Evolutionary conservation across 192 early-diverging fungal genomes (phyloP), one percentile per base, ranked within the genome.

Genomic region (Jimgerdemannia flammicorona): DNA sequence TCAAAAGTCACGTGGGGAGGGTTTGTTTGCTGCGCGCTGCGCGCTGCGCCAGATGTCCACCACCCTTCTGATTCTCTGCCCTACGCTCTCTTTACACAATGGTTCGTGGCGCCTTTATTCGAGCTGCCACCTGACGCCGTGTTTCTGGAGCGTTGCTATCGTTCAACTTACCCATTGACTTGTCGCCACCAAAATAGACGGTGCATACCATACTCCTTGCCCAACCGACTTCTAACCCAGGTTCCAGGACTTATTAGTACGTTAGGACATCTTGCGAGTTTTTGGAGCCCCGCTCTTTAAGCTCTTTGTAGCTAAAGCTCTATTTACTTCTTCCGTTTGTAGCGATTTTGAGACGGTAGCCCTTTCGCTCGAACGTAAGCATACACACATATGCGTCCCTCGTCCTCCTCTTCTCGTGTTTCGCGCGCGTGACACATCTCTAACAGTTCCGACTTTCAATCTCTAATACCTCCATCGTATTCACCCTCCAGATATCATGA

Each of bases 291-390:
- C 64, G 64, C 64, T 14, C 14, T 65, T 65, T 14, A 1, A 29
- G 29, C 29, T 29, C 29, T 29, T 29, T 29, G 1, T 29, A 29
- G 29, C 29, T 29, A 29, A 29, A 0, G 29, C 29, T 59, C 14
- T 59, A 10, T 59, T 59, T 59, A 10, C 14, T 0, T 59, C 14
- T 68, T 8, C 9, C 18, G 40, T 68, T 20, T 41, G 6, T 68
- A 68, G 67, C 40, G 67, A 68, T 68, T 68, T 68, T 19, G 67
- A 68, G 67, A 68, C 67, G 67, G 67, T 68, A 9, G 67, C 29
- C 9, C 67, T 68, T 19, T 20, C 67, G 29, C 19, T 68, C 40
- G 67, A 68, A 41, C 67, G 67, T 68, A 68, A 18, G 67, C 40
- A 14, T n/a, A n/a, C n/a, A n/a, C n/a, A n/a, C n/a, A n/a, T n/a